phyloP scores from a whole-genome alignment of 306 rosid genomes.

The Canavalia ensiformis region DNA sequence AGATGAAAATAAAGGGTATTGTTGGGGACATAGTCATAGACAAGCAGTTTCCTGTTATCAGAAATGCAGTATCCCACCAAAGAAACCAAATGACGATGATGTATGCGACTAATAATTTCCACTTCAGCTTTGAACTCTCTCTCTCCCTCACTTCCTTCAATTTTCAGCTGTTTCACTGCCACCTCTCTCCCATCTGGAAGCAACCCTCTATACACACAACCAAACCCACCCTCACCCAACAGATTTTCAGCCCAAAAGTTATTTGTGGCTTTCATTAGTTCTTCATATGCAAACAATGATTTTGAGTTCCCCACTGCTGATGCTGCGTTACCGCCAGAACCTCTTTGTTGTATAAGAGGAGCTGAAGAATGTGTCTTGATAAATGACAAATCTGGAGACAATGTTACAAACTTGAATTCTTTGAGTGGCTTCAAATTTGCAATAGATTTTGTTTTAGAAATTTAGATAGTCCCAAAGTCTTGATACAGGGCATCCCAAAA shows the following conservation, averaged over 20 bases:
- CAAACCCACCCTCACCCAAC: conserved; percentile 45
- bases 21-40: conserved; percentile 59
- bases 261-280: conserved; percentile 66
- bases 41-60: conserved; percentile 53
- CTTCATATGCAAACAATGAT: conserved; percentile 44
- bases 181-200: conserved; percentile 50
- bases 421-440: not conserved
- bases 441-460: not conserved
- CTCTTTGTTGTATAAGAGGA: not conserved
- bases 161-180: conserved; percentile 73
- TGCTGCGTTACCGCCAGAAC: not conserved
- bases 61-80: conserved; percentile 76
- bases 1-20: conserved; percentile 70
- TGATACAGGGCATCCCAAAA: not conserved
- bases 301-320: conserved; percentile 11
- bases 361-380: not conserved
- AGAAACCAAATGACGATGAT: conserved; percentile 81
- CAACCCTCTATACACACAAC: conserved; percentile 18
- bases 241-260: conserved; percentile 64
- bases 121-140: conserved; percentile 63
- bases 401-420: not conserved
- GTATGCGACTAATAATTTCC: conserved; percentile 54
- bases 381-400: conserved; percentile 11
- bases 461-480: not conserved
- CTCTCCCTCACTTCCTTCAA: conserved; percentile 73